Evolutionary conservation across 1,284 basidiomycete genomes (phyloP).

Genomic region (Malassezia nana): DNA sequence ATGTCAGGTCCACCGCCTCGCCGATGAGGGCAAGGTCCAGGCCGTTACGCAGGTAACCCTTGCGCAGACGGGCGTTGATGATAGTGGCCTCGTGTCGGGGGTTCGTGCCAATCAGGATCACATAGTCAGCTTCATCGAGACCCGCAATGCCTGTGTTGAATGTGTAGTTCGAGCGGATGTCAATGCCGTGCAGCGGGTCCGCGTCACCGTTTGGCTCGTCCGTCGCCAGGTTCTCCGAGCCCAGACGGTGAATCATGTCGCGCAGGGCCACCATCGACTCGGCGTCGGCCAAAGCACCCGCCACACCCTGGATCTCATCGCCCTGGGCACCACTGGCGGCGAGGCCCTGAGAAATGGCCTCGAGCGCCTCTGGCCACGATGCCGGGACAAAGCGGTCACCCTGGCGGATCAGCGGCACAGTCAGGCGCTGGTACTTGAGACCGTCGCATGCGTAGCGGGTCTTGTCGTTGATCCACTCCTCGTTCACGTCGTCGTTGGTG

Average conservation of each 20-base stretch:
- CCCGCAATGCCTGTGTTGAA: slow-evolving; percentile 93
- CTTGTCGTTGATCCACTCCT: slow-evolving; percentile 99
- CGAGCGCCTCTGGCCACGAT: slow-evolving; percentile 83
- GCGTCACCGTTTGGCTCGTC: slow-evolving; percentile 64
- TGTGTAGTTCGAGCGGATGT: slow-evolving; percentile 89
- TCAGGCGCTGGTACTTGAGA: slow-evolving; percentile 86
- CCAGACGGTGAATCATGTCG: slow-evolving; percentile 83
- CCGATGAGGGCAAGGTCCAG: slow-evolving; percentile 83
- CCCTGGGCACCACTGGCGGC: slow-evolving; percentile 69
- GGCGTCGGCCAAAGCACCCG: slow-evolving; percentile 83
- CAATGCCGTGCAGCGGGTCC: slow-evolving; percentile 66
- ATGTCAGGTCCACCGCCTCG: slow-evolving; percentile 80
- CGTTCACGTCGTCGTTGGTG: slow-evolving; percentile 95
- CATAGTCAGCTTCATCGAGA: slow-evolving; percentile 80
- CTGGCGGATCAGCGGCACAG: slow-evolving; percentile 78
- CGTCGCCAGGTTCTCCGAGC: slow-evolving; percentile 83
- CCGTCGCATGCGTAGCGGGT: slow-evolving; percentile 94
- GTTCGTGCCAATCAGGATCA: slow-evolving; percentile 91
- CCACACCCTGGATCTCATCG: slow-evolving; percentile 93
- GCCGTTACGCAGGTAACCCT: slow-evolving; percentile 76
- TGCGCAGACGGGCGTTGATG: slow-evolving; percentile 90
- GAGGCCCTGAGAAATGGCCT: slow-evolving; percentile 69
- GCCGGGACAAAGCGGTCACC: slow-evolving; percentile 85
- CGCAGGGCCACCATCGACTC: slow-evolving; percentile 88
- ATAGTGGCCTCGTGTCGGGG: slow-evolving; percentile 95